Evolutionary conservation across 2,329 filamentous ascomycete species (phyloP).

Genomic region (Chaetomium globosum): DNA sequence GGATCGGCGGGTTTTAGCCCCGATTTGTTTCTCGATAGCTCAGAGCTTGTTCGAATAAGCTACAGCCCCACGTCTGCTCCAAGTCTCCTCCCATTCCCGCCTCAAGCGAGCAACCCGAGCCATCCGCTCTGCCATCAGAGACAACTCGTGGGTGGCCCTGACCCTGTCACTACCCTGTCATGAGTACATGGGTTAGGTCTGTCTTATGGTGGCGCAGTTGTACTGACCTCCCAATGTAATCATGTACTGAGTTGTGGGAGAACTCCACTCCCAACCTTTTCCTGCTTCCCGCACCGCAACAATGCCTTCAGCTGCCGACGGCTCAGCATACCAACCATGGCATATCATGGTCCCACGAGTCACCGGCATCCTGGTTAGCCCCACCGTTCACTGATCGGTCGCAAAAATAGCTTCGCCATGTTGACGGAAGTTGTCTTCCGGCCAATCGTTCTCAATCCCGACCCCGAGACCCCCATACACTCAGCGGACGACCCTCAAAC

Average conservation of each 20-base stretch:
- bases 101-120: neutral
- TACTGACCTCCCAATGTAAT: neutral
- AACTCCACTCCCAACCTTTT: neutral
- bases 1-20: neutral
- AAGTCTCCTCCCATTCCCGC: neutral
- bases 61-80: neutral
- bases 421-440: neutral
- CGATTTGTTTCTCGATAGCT: neutral
- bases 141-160: neutral
- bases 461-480: neutral
- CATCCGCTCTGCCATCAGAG: neutral
- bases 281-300: neutral
- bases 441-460: neutral
- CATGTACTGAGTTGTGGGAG: neutral
- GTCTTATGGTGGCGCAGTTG: slow-evolving; percentile 4
- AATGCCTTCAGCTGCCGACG: slow-evolving; percentile 5
- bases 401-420: slow-evolving; percentile 9
- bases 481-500: neutral
- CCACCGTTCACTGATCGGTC: neutral
- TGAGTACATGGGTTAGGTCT: neutral
- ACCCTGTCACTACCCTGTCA: neutral
- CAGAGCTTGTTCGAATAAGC: neutral
- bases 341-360: slow-evolving; percentile 1
- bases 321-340: slow-evolving; percentile 2
- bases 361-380: neutral